A percentile compares a stretch with the other conserved stretches of the same genome.
Conservation (phyloP, 768 basidiomycete genomes). For the Mycena crocata region DNA sequence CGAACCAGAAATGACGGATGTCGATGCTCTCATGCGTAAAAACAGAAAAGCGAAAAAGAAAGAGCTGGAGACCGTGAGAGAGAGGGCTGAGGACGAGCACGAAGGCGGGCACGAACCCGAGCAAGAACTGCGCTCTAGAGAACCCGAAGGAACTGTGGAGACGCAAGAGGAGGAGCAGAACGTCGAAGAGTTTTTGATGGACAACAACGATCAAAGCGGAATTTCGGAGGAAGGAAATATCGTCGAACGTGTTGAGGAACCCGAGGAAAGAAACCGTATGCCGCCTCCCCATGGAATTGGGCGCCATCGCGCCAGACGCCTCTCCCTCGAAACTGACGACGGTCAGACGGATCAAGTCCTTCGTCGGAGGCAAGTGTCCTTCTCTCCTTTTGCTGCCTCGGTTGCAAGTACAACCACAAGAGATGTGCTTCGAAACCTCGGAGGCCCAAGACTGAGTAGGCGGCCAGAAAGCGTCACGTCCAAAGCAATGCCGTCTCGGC, state of each 20-base stretch:
- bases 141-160: slow-evolving; percentile 9
- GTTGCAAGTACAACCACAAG: neutral
- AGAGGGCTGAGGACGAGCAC: slow-evolving; percentile 2
- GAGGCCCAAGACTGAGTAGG: slow-evolving; percentile 5
- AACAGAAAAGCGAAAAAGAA: slow-evolving; percentile 15
- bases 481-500: slow-evolving; percentile 1
- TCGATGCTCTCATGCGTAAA: slow-evolving; percentile 17
- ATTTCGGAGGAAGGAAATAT: slow-evolving; percentile 18
- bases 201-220: slow-evolving; percentile 17
- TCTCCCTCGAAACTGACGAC: slow-evolving; percentile 18
- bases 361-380: slow-evolving; percentile 2
- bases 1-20: slow-evolving; percentile 10
- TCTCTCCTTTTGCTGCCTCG: slow-evolving; percentile 3
- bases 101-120: neutral
- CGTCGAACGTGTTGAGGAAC: neutral
- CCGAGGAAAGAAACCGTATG: slow-evolving; percentile 3
- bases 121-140: neutral
- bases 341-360: slow-evolving; percentile 14
- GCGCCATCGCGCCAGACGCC: slow-evolving; percentile 1
- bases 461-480: slow-evolving; percentile 12
- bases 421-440: neutral
- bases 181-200: slow-evolving; percentile 24
- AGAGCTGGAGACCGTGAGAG: slow-evolving; percentile 11
- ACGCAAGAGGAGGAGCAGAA: slow-evolving; percentile 26
- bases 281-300: slow-evolving; percentile 18